Percentiles rank a stretch among this genome's conserved stretches.
Conservation (phyloP, 148 eudicot genomes). For the Amaranthus hypochondriacus region DNA sequence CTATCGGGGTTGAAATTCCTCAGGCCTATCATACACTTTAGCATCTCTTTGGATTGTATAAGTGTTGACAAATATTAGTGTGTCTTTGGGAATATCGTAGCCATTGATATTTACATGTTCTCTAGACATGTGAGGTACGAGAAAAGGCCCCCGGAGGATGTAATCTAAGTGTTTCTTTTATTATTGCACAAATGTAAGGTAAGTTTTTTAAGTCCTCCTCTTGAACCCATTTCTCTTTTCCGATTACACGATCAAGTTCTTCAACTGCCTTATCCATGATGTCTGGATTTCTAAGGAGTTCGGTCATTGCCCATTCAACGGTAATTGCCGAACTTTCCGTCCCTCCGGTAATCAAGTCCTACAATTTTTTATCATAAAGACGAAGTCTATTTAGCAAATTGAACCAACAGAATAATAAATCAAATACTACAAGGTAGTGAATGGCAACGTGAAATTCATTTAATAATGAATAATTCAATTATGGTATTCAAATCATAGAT, state of each 20-base stretch:
- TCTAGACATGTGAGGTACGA: slow-evolving; percentile 57
- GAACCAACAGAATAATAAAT: too few relatives aligned
- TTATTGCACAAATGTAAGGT: slow-evolving; percentile 68
- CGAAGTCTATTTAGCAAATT: background rate
- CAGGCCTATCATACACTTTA: slow-evolving; percentile 50
- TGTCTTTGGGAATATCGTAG: slow-evolving; percentile 61
- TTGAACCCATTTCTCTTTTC: slow-evolving; percentile 63
- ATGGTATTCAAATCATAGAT: too few relatives aligned
- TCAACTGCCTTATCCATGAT: slow-evolving; percentile 46
- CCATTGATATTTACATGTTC: slow-evolving; percentile 61
- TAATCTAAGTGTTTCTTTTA: slow-evolving; percentile 75
- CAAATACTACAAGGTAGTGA: too few relatives aligned
- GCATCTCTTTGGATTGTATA: slow-evolving; percentile 81
- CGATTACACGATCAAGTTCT: slow-evolving; percentile 68
- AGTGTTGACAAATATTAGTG: slow-evolving; percentile 55
- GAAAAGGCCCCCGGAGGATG: slow-evolving; percentile 86
- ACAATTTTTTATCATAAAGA: background rate
- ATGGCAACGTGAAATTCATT: too few relatives aligned
- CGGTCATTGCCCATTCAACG: slow-evolving; percentile 88
- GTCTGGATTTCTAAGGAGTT: slow-evolving; percentile 55
- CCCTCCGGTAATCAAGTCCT: slow-evolving; percentile 89
- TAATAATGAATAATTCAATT: too few relatives aligned
- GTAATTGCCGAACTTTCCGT: slow-evolving; percentile 83
- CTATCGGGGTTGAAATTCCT: slow-evolving; percentile 79
- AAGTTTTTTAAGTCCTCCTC: slow-evolving; percentile 65